phyloP scores from a whole-genome alignment of 2,329 filamentous ascomycete genomes.

The Metarhizium anisopliae region DNA sequence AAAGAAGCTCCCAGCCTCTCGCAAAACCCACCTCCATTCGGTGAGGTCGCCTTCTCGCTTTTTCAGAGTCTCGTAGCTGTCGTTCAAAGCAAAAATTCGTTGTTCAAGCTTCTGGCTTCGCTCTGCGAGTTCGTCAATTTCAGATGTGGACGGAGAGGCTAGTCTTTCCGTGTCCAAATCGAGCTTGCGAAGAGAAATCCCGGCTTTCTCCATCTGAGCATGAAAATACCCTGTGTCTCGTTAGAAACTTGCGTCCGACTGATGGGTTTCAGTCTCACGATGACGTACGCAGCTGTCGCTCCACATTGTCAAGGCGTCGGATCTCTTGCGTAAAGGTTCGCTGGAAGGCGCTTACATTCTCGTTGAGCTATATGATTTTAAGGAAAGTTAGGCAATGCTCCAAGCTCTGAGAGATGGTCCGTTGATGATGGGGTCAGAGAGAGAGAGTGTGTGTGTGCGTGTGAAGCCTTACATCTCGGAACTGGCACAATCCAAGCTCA shows the following conservation, averaged over 20 bases:
- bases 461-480: slow-evolving; percentile 70
- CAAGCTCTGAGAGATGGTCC: background rate
- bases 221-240: slow-evolving; percentile 72
- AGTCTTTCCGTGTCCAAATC: slow-evolving; percentile 84
- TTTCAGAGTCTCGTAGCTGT: slow-evolving; percentile 97
- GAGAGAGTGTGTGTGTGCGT: background rate
- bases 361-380: slow-evolving; percentile 63
- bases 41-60: slow-evolving; percentile 94
- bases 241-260: slow-evolving; percentile 18
- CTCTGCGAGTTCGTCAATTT: slow-evolving; percentile 93
- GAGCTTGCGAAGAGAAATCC: slow-evolving; percentile 77
- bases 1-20: slow-evolving; percentile 95
- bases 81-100: slow-evolving; percentile 82
- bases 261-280: slow-evolving; percentile 7
- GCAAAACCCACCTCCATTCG: slow-evolving; percentile 96
- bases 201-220: slow-evolving; percentile 87
- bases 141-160: slow-evolving; percentile 79
- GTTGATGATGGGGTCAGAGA: background rate
- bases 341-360: slow-evolving; percentile 89
- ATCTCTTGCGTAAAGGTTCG: slow-evolving; percentile 97
- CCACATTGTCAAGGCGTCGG: slow-evolving; percentile 92
- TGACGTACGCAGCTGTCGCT: slow-evolving; percentile 84
- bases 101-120: slow-evolving; percentile 89
- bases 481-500: slow-evolving; percentile 93
- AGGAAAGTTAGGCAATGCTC: background rate